Conservation (phyloP, 2,329 filamentous ascomycete species). For the Calonectria pauciramosa region DNA sequence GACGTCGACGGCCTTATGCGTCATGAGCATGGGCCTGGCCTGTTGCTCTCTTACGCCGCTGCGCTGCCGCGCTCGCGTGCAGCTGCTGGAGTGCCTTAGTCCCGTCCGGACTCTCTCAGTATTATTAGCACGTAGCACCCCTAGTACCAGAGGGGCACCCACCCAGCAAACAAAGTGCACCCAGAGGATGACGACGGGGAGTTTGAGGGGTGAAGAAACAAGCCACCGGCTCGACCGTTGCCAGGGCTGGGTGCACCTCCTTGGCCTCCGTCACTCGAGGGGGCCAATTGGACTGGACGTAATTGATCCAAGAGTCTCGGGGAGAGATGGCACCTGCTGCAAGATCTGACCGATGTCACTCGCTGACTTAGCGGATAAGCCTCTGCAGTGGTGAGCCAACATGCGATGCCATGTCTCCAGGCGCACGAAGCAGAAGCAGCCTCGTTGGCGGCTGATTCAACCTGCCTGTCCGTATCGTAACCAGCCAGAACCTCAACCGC, state of each 20-base stretch:
- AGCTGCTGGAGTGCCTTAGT: slow-evolving; percentile 29
- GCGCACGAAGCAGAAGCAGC: slow-evolving; percentile 2
- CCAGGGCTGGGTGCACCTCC: slow-evolving; percentile 7
- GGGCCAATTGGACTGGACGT: slow-evolving; percentile 34
- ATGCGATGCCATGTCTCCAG: slow-evolving; percentile 9
- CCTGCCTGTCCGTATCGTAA: not conserved
- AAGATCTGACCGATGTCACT: slow-evolving; percentile 21
- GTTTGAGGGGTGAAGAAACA: slow-evolving; percentile 31
- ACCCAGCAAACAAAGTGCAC: not conserved
- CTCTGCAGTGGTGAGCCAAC: not conserved
- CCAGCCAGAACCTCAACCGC: not conserved
- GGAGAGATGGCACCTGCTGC: slow-evolving; percentile 6
- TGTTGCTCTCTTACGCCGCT: slow-evolving; percentile 24
- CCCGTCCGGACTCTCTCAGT: slow-evolving; percentile 10
- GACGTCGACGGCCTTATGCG: slow-evolving; percentile 34
- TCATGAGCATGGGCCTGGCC: slow-evolving; percentile 28
- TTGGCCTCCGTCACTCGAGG: slow-evolving; percentile 21
- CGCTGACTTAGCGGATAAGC: slow-evolving; percentile 8
- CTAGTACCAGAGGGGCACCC: slow-evolving; percentile 5
- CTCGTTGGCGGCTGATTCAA: not conserved
- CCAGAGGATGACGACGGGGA: slow-evolving; percentile 11
- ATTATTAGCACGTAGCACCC: slow-evolving; percentile 5
- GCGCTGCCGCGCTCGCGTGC: slow-evolving; percentile 27
- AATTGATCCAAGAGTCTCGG: slow-evolving; percentile 3
- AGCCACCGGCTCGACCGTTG: slow-evolving; percentile 28